Evolutionary conservation across 2,329 filamentous ascomycete species (phyloP).

Genomic region (Dothidotthia symphoricarpi): DNA sequence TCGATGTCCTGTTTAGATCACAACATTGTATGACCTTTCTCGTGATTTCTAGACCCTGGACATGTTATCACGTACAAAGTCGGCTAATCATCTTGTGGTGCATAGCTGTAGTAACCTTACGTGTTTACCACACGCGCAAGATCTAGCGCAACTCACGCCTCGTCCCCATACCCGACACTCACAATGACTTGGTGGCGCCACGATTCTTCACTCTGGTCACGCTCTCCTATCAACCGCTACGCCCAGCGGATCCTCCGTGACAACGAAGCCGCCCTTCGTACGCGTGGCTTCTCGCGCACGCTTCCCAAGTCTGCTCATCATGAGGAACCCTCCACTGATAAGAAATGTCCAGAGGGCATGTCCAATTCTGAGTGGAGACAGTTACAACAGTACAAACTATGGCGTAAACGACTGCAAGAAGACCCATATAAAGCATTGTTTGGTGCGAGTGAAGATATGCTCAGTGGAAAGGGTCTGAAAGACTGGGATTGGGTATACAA

Average conservation of each 20-base stretch:
- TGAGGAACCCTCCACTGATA: slow-evolving; percentile 18
- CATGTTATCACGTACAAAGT: no score
- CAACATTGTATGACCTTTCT: no score
- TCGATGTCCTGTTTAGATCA: no score
- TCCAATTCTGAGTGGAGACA: slow-evolving; percentile 34
- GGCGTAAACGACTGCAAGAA: slow-evolving; percentile 35
- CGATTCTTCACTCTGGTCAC: slow-evolving; percentile 24
- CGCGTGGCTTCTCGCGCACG: slow-evolving; percentile 32
- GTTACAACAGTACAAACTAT: slow-evolving; percentile 27
- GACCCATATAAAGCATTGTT: slow-evolving; percentile 48
- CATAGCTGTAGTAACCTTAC: no score
- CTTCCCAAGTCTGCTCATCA: slow-evolving; percentile 18
- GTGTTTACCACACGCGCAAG: neutral
- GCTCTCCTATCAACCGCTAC: slow-evolving; percentile 24
- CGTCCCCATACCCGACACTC: neutral
- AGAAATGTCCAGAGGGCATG: slow-evolving; percentile 20
- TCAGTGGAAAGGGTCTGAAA: slow-evolving; percentile 31
- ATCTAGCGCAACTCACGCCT: neutral
- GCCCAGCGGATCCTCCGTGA: slow-evolving; percentile 23
- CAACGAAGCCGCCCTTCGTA: slow-evolving; percentile 23
- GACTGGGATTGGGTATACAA: slow-evolving; percentile 34
- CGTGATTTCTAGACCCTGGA: no score
- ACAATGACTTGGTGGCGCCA: slow-evolving; percentile 34
- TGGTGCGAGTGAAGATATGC: slow-evolving; percentile 41
- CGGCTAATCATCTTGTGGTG: no score